Percentiles rank a stretch among this genome's conserved stretches.
These are phyloP conservation scores for Zymoseptoria passerinii DNA, from an alignment of 2,329 filamentous ascomycete genomes.

Conservation along the genomic window DNA sequence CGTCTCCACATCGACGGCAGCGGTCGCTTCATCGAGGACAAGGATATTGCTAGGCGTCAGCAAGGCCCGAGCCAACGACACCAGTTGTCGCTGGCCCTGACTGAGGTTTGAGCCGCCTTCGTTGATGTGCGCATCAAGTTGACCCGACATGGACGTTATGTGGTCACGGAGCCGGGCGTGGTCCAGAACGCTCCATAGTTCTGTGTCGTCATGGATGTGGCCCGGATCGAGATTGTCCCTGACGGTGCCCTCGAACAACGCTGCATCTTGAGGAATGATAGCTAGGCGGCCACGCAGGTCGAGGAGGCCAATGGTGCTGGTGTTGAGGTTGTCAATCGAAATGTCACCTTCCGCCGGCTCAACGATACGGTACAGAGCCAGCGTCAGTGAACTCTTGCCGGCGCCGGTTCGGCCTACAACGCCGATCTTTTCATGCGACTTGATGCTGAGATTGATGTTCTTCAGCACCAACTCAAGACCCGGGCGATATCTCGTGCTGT, in stretches of 20 bases:
- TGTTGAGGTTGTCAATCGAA: slow-evolving; percentile 81
- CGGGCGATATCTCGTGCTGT: slow-evolving; percentile 84
- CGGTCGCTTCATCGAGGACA: slow-evolving; percentile 91
- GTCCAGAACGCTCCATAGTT: slow-evolving; percentile 78
- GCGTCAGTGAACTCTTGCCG: slow-evolving; percentile 87
- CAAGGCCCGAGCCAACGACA: slow-evolving; percentile 87
- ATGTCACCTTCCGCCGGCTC: slow-evolving; percentile 77
- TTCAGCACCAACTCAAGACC: slow-evolving; percentile 88
- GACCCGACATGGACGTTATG: slow-evolving; percentile 75
- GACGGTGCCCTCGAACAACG: slow-evolving; percentile 86
- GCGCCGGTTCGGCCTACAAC: slow-evolving; percentile 94
- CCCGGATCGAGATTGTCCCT: slow-evolving; percentile 93
- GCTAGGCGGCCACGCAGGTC: slow-evolving; percentile 83
- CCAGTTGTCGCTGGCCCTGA: slow-evolving; percentile 86
- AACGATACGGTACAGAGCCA: slow-evolving; percentile 92
- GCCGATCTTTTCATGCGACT: slow-evolving; percentile 97
- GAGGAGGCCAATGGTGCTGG: slow-evolving; percentile 78
- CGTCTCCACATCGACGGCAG: slow-evolving; percentile 62
- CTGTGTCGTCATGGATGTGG: slow-evolving; percentile 91
- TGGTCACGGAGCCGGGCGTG: slow-evolving; percentile 92
- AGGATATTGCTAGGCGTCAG: slow-evolving; percentile 95
- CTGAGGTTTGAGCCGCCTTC: slow-evolving; percentile 97
- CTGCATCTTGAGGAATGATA: slow-evolving; percentile 96
- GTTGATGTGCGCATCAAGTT: slow-evolving; percentile 79
- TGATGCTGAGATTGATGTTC: slow-evolving; percentile 85